These are phyloP conservation scores for Dactylellina parvicollis DNA, from an alignment of 2,329 filamentous ascomycete genomes.

Conservation along the genomic window DNA sequence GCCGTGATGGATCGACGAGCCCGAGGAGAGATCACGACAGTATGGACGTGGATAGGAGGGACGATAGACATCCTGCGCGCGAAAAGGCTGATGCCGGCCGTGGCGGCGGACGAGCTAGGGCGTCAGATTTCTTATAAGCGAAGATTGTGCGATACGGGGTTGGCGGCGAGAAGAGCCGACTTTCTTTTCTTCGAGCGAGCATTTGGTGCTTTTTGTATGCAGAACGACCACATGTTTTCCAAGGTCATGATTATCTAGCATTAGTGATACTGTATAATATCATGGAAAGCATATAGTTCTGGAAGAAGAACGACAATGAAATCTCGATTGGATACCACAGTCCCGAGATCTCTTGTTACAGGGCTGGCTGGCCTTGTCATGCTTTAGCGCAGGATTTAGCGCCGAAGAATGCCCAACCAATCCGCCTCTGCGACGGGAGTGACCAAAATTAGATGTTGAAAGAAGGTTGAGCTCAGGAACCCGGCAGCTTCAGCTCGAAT, in stretches of 20 bases:
- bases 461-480: constrained; percentile 5
- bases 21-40: constrained; percentile 26
- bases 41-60: constrained; percentile 53
- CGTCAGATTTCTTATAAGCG: constrained; percentile 58
- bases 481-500: constrained; percentile 8
- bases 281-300: constrained; percentile 12
- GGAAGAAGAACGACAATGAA: not conserved
- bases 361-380: constrained; percentile 14
- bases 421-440: constrained; percentile 15
- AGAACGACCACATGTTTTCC: constrained; percentile 4
- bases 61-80: constrained; percentile 22
- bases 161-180: constrained; percentile 1
- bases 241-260: constrained; percentile 8
- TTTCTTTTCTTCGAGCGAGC: not conserved
- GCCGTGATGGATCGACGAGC: constrained; percentile 41
- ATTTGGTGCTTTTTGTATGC: not conserved
- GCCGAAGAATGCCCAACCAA: constrained; percentile 33
- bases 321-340: constrained; percentile 8
- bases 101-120: constrained; percentile 56
- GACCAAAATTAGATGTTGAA: constrained; percentile 44
- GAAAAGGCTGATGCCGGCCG: constrained; percentile 52
- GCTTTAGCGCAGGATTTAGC: constrained; percentile 43
- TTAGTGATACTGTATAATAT: constrained; percentile 28
- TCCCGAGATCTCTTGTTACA: not conserved
- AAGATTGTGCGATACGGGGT: constrained; percentile 19